Base-by-base conservation (phyloP, 1,139 yeast genomes). In the Saccharomyces pastorianus region DNA sequence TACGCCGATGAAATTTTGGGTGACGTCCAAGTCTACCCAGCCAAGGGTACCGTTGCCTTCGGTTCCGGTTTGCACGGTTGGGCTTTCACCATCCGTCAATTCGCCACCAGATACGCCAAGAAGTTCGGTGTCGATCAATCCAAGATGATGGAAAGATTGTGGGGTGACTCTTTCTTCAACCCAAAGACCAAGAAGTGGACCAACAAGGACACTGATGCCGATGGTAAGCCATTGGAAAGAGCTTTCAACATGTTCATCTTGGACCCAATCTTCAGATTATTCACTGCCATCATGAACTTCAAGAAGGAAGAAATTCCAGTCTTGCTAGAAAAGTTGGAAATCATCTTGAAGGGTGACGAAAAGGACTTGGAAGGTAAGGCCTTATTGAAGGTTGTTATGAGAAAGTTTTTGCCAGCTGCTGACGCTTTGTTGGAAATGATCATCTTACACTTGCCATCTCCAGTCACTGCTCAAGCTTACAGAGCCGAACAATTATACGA, bases 61-160 rank as follows among this genome's bases (percentile, higher is more conserved):
- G 98, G 96, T 82, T 93, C 99, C 78, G 99, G 98, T 86, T 84
- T 93, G 75, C 99, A 93, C 85, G 99, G 99, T 79, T 93, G 99
- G 99, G 98, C 97, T 76, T 93, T 93, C 93, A 93, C 99, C 72
- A 86, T 93, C 75, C 90, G 99, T 81, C 99, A 93, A 83, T 93
- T 93, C 71, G 99, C 99, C 73, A 79, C 81, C 80, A 89, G 96
- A 82, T 93, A 93, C 85, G 85, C 96, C 76, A 90, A 91, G 90
- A 93, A 93, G 82, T 93, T 93, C 76, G 99, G 99, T 89, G 98
- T 93, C 74, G 98, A 91, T 88, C 85, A 88, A 77, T 68, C 74
- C 63, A 93, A 93, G 88, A 90, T 93, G 97, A 88, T 89, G 96
- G 93, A 88, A 78, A 88, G 98, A 83, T 86, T 93, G 78, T 93